Evolutionary conservation across 345 rosid species (phyloP), one percentile per base, ranked within the genome.

Genomic region (Brassica cretica): DNA sequence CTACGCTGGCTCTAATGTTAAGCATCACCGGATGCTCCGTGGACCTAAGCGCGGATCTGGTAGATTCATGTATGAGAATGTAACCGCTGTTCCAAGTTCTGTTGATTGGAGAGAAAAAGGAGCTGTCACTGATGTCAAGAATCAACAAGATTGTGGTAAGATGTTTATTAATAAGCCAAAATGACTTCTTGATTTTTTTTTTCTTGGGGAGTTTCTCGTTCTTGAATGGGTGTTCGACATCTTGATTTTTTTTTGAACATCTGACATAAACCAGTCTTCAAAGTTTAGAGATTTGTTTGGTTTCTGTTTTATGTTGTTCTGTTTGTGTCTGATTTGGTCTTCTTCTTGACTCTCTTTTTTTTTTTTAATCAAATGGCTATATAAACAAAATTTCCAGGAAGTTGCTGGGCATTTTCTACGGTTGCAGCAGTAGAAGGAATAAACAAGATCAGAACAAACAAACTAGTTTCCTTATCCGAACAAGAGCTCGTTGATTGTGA

Each of bases 381-480:
- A 58, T 15, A 71, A 33, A 58, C 32, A 4, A 3, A 21, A 53
- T 65, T 8, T 65, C 0, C 73, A 91, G 96, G 97, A 21, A 91
- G 97, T 75, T 91, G 97, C 69, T 91, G 94, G 92, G 93, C 97
- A 5, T 91, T 91, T 82, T 89, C 97, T 27, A 87, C 91, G 1
- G 79, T 89, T 21, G 94, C 79, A 25, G 93, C 91, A 5, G 91
- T 91, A 0, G 94, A 91, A 68, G 94, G 97, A 9, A 88, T 91
- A 44, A 89, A 89, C 76, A 85, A 86, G 30, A 86, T 89, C 39
- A 89, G 71, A 78, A 87, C 90, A 21, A 84, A 85, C 29, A 72
- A 85, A 78, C 80, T 89, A 5, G 77, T 88, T 2, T 85, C 97
- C 1, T 69, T 91, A 61, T 91, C 96, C 4, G 96, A 91, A 74